A percentile compares a stretch with the other conserved stretches of the same genome.
These are phyloP conservation scores for Vitis vinifera DNA, from an alignment of 164 flowering plant genomes.

Conservation along the genomic window ASM3070453v1 NC_081808.1:1107001-1107500, in stretches of 20 bases:
- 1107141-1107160: too few relatives aligned
- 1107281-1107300: neutral
- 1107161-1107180: too few relatives aligned
- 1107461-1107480: constrained; percentile 45
- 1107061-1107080: constrained; percentile 19
- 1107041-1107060: constrained; percentile 70
- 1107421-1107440: constrained; percentile 91
- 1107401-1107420: constrained; percentile 76
- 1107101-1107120: neutral
- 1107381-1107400: constrained; percentile 64
- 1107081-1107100: neutral
- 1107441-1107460: constrained; percentile 72
- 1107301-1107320: neutral
- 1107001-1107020: constrained; percentile 93
- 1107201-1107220: too few relatives aligned
- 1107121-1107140: neutral
- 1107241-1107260: too few relatives aligned
- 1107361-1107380: constrained; percentile 56
- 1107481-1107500: constrained; percentile 4
- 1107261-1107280: too few relatives aligned
- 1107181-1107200: too few relatives aligned
- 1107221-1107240: too few relatives aligned
- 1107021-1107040: constrained; percentile 87
- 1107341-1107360: neutral
- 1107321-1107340: neutral